Evolutionary conservation across 1,139 yeast genomes (phyloP).

Genomic region (Yamadazyma epiphylla): DNA sequence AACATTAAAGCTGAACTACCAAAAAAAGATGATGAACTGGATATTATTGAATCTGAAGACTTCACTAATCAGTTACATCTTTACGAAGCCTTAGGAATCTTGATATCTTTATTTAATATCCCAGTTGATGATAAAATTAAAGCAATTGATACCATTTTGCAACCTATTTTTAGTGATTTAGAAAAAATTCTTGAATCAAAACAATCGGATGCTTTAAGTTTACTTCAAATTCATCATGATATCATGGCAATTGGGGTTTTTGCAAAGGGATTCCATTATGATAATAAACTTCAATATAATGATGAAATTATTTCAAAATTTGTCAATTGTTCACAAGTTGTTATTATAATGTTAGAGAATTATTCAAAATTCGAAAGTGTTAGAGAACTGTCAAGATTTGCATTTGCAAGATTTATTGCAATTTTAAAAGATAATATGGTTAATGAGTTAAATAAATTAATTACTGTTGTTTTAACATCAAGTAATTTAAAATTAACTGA

Average conservation of each 20-base stretch:
- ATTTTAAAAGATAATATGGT: conserved; percentile 48
- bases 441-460: conserved; percentile 65
- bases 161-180: conserved; percentile 73
- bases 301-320: conserved; percentile 46
- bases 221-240: conserved; percentile 80
- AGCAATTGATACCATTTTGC: conserved; percentile 60
- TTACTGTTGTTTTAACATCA: conserved; percentile 69
- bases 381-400: conserved; percentile 82
- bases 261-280: conserved; percentile 73
- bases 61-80: conserved; percentile 79
- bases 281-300: conserved; percentile 10
- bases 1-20: conserved; percentile 57
- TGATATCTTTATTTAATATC: conserved; percentile 49
- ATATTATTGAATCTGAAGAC: conserved; percentile 52
- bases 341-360: conserved; percentile 76
- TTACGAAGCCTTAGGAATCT: conserved; percentile 75
- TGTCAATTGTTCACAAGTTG: conserved; percentile 74
- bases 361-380: conserved; percentile 64
- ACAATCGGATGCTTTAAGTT: conserved; percentile 22
- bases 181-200: conserved; percentile 35
- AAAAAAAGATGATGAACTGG: conserved; percentile 48
- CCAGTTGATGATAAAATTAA: conserved; percentile 31
- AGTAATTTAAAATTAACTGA: conserved; percentile 61
- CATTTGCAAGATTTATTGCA: conserved; percentile 84
- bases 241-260: conserved; percentile 88